Conservation (phyloP, 257 asterid genomes). For the Mitragyna speciosa region DNA sequence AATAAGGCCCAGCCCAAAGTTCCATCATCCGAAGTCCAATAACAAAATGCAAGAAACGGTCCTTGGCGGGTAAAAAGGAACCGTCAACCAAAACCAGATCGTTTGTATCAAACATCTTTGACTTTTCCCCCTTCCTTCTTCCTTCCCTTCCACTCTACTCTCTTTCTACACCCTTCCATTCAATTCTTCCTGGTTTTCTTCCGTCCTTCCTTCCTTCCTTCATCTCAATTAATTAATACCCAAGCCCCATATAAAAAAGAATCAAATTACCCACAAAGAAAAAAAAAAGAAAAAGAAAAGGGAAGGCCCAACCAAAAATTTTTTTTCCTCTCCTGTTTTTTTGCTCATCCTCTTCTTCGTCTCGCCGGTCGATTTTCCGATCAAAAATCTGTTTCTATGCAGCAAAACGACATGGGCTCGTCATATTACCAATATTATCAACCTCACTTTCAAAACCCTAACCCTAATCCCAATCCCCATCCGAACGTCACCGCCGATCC, state of each 20-base stretch:
- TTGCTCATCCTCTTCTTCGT: not conserved
- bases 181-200: too few relatives aligned
- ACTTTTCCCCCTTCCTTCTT: not conserved
- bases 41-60: not conserved
- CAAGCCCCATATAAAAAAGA: too few relatives aligned
- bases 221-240: not conserved
- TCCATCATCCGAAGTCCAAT: not conserved
- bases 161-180: not conserved
- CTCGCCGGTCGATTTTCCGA: not conserved
- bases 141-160: not conserved
- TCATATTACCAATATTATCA: slow-evolving; percentile 57
- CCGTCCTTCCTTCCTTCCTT: not conserved
- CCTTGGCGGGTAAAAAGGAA: slow-evolving; percentile 19
- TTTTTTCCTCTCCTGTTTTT: too few relatives aligned
- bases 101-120: not conserved
- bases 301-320: too few relatives aligned
- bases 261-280: not conserved
- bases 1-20: not conserved
- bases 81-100: too few relatives aligned
- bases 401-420: slow-evolving; percentile 42
- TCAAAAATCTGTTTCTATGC: slow-evolving; percentile 18
- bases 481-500: slow-evolving; percentile 13
- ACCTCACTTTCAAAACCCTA: slow-evolving; percentile 39
- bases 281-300: not conserved
- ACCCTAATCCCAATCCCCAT: slow-evolving; percentile 22